Percentiles rank a stretch among this genome's conserved stretches.
phyloP scores from a whole-genome alignment of 345 rosid genomes.

The Rubroshorea leprosula region DNA sequence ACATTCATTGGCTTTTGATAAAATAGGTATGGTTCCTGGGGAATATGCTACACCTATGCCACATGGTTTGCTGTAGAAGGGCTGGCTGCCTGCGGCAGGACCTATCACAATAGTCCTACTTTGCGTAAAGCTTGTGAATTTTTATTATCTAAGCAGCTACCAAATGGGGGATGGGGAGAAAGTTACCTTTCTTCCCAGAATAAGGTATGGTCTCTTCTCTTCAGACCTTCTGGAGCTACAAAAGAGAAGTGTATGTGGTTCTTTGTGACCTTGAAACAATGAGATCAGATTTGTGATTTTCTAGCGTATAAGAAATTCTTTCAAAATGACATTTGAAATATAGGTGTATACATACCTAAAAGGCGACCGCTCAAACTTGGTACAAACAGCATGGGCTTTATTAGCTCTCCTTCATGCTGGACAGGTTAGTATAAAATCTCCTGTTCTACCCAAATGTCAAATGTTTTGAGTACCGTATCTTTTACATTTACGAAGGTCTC shows the following conservation, averaged over 20 bases:
- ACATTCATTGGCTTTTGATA: no score
- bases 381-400: constrained; percentile 46
- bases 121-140: constrained; percentile 39
- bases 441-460: no score
- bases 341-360: constrained; percentile 39
- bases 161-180: constrained; percentile 61
- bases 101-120: constrained; percentile 24
- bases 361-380: constrained; percentile 32
- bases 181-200: constrained; percentile 45
- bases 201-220: no score
- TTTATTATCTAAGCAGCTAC: constrained; percentile 32
- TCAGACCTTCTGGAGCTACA: no score
- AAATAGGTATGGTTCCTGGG: constrained; percentile 23
- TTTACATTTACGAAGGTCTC: no score
- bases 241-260: no score
- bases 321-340: no score
- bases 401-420: constrained; percentile 47
- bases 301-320: no score
- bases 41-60: constrained; percentile 17
- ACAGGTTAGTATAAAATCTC: constrained; percentile 22
- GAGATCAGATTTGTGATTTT: no score
- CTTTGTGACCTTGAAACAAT: no score
- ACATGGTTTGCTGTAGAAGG: constrained; percentile 14
- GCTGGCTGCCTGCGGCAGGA: constrained; percentile 44
- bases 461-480: no score